Evolutionary conservation across 2,329 filamentous ascomycete genomes (phyloP).

Genomic region (Cladophialophora carrionii): DNA sequence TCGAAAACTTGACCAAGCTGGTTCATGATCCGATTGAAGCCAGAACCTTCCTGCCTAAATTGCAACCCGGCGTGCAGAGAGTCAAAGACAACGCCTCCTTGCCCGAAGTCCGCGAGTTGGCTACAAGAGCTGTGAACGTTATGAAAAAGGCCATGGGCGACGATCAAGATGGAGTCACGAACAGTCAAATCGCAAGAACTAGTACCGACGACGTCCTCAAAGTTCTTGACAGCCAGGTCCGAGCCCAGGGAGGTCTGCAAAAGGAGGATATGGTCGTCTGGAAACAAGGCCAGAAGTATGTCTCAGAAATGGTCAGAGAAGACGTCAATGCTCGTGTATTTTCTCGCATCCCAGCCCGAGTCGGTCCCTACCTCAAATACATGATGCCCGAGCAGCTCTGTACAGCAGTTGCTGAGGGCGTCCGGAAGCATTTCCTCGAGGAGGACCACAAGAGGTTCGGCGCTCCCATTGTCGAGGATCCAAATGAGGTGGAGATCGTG

Average conservation of each 20-base stretch:
- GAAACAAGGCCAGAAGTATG: slow-evolving; percentile 70
- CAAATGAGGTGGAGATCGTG: slow-evolving; percentile 93
- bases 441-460: slow-evolving; percentile 89
- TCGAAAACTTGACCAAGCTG: slow-evolving; percentile 96
- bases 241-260: slow-evolving; percentile 67
- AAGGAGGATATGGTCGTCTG: slow-evolving; percentile 65
- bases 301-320: slow-evolving; percentile 82
- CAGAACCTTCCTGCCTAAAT: slow-evolving; percentile 88
- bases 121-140: slow-evolving; percentile 76
- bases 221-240: slow-evolving; percentile 74
- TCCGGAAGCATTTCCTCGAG: slow-evolving; percentile 77
- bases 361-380: slow-evolving; percentile 74
- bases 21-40: slow-evolving; percentile 96
- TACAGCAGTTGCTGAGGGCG: slow-evolving; percentile 68
- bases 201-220: slow-evolving; percentile 73
- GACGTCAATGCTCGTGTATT: slow-evolving; percentile 83
- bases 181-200: slow-evolving; percentile 64
- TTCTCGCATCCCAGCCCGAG: slow-evolving; percentile 68
- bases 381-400: slow-evolving; percentile 67
- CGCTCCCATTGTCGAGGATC: slow-evolving; percentile 80
- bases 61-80: slow-evolving; percentile 88
- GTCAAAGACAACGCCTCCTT: slow-evolving; percentile 87
- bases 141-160: slow-evolving; percentile 91
- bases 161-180: slow-evolving; percentile 64
- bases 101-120: slow-evolving; percentile 91